Percentiles rank a stretch among this genome's conserved stretches.
Conservation (phyloP, 2,329 filamentous ascomycete genomes). For the Dactylella cylindrospora region DNA sequence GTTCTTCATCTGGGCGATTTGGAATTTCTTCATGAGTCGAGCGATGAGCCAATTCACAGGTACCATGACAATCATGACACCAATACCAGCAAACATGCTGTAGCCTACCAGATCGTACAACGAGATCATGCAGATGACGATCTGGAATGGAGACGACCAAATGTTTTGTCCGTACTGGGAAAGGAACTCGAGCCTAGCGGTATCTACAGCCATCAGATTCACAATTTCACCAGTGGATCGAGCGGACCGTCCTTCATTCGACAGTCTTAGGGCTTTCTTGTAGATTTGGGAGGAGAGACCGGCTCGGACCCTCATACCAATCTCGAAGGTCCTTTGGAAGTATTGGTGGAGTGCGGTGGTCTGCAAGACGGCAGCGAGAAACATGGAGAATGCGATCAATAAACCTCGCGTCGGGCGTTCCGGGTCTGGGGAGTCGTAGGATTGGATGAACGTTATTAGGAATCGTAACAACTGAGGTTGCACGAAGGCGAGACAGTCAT, state of each 20-base stretch:
- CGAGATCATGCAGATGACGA: conserved; percentile 90
- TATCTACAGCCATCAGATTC: conserved; percentile 99
- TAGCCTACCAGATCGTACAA: conserved; percentile 91
- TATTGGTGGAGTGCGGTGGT: conserved; percentile 94
- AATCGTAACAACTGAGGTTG: conserved; percentile 87
- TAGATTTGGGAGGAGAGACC: conserved; percentile 89
- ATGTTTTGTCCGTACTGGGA: conserved; percentile 93
- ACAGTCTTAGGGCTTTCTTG: conserved; percentile 82
- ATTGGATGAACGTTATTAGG: conserved; percentile 80
- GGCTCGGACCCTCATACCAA: conserved; percentile 94
- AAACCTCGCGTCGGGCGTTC: conserved; percentile 82
- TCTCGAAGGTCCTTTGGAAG: conserved; percentile 91
- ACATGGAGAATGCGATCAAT: conserved; percentile 89
- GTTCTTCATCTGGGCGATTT: conserved; percentile 98
- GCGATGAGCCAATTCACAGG: conserved; percentile 92
- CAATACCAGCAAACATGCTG: conserved; percentile 94
- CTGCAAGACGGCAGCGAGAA: conserved; percentile 78
- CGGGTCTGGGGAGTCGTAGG: conserved; percentile 63
- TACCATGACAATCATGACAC: conserved; percentile 95
- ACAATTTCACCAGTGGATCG: conserved; percentile 98
- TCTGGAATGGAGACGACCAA: conserved; percentile 97
- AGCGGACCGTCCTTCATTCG: conserved; percentile 82
- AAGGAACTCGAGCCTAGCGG: conserved; percentile 80
- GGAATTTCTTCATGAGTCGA: conserved; percentile 86
- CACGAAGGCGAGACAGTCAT: conserved; percentile 80